These are phyloP conservation scores for Podospora comata DNA, from an alignment of 495 filamentous ascomycete genomes.

Conservation along the genomic window DNA sequence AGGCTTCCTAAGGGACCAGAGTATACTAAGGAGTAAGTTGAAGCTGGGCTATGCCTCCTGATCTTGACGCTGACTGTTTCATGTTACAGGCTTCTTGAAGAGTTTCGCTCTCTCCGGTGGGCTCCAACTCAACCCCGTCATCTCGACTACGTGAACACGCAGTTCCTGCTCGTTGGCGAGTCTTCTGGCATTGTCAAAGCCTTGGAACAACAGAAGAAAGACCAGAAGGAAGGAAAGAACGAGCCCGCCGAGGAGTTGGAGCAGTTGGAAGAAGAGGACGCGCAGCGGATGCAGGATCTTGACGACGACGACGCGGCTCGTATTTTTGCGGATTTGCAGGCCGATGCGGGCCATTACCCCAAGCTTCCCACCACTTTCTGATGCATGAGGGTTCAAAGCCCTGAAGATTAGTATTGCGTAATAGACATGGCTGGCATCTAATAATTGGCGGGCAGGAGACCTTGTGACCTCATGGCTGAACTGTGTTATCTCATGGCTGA, in stretches of 20 bases:
- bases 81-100: constrained; percentile 54
- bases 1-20: constrained; percentile 63
- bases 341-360: constrained; percentile 38
- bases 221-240: constrained; percentile 53
- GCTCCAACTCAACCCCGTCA: constrained; percentile 68
- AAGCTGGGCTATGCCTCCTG: neutral
- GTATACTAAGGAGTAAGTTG: constrained; percentile 68
- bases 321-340: constrained; percentile 45
- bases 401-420: neutral
- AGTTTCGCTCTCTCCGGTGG: constrained; percentile 75
- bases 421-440: neutral
- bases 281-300: constrained; percentile 38
- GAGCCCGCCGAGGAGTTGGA: constrained; percentile 54
- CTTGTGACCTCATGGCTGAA: neutral
- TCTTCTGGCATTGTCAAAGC: constrained; percentile 62
- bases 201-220: constrained; percentile 53
- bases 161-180: constrained; percentile 81
- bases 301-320: constrained; percentile 36
- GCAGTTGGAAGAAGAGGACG: constrained; percentile 45
- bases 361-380: constrained; percentile 43
- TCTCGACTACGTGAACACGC: constrained; percentile 73
- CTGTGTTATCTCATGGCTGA: neutral
- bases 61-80: constrained; percentile 21
- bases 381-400: neutral
- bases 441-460: too few relatives aligned